Base-by-base conservation (phyloP, 108 stramenopile species). In the Aureococcus anophagefferens region DNA sequence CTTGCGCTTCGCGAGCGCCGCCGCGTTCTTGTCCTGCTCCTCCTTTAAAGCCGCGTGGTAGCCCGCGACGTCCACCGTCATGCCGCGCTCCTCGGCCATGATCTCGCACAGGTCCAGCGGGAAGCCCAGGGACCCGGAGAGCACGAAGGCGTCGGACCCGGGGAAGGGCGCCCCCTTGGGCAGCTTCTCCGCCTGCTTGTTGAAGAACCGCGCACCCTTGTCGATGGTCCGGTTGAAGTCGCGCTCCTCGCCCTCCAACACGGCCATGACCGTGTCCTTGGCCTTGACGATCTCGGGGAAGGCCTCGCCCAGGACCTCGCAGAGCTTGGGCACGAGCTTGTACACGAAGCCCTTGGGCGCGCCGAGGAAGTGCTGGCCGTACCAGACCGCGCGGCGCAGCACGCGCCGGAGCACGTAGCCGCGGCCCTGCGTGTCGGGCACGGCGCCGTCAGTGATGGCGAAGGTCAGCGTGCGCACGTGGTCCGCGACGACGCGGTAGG, bases 401-500 rank as follows among this genome's bases (percentile, higher is more conserved):
- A 97, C 88, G 46, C 98, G 88, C 63, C 98, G 80, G 28, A 99
- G 79, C 13, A 98, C 98, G 77, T 99, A 99, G 32, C 98, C 98
- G 45, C 98, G 87, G 37, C 96, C 98, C 66, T 96, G 96, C 76
- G 94, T 96, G 37, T 88, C 91, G n/a, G 98, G 98, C 64, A 90
- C 87, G 33, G 94, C 95, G 29, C 98, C 98, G 87, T 99, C 98
- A 37, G 96, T 90, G 85, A 98, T 98, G 78, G 98, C 96, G 78
- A 98, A 95, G 21, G 81, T 85, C 67, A 99, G 76, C 0, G 96
- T 98, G 44, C 98, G 92, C 66, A 96, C 89, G 83, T 99, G 98
- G 88, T 99, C 98, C 51, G 98, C 98, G 35, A 98, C 92, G 33
- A 96, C 98, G 40, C 98, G 88, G 85, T 99, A 99, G 69, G 98